Base-by-base conservation (phyloP, 2,329 filamentous ascomycete genomes). In the Diaporthe sp. region DNA sequence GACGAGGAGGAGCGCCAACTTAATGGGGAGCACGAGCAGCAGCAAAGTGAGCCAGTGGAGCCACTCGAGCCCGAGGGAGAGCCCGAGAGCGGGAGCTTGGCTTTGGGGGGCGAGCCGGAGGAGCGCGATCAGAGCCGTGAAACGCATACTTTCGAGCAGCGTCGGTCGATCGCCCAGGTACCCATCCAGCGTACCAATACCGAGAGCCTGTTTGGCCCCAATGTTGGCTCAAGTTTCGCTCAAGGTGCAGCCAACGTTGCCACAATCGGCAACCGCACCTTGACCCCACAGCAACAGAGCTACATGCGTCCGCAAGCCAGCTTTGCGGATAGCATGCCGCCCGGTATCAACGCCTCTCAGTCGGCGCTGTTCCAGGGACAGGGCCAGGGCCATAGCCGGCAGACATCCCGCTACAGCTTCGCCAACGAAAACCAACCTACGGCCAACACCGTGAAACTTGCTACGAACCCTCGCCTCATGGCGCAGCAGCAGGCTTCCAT, bases 61-160 rank as follows among this genome's bases (percentile, higher is more conserved):
- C 75, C 71, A 22, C 79, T 82, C 2, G 88, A 89, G 34, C 82
- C 85, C 5, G 95, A 98, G 78, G 95, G 94, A 75, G 93, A 94
- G 74, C 91, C 92, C 1, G 95, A 97, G 83, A 94, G 94, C 61
- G 91, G 92, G 19, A 98, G 96, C 82, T 88, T 97, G 75, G 96
- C 97, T 75, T 89, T 98, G 25, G 96, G 96, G 75, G 96, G 96
- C 58, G 96, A 98, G 82, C 96, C 96, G 0, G 96, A 98, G 82
- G 95, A 98, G 79, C 89, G 90, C 77, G 93, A 95, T 31, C 84
- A 85, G 60, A 81, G 84, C 25, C 86, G 87, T 25, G 90, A 91
- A 68, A 84, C 84, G 53, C 86, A 89, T 79, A 82, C 83, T 62
- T 89, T 89, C 55, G 88, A 90, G 58, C 90, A 91, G 75, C 90